Conservation (phyloP, 73 alveolate species). For the Stentor coeruleus region DNA sequence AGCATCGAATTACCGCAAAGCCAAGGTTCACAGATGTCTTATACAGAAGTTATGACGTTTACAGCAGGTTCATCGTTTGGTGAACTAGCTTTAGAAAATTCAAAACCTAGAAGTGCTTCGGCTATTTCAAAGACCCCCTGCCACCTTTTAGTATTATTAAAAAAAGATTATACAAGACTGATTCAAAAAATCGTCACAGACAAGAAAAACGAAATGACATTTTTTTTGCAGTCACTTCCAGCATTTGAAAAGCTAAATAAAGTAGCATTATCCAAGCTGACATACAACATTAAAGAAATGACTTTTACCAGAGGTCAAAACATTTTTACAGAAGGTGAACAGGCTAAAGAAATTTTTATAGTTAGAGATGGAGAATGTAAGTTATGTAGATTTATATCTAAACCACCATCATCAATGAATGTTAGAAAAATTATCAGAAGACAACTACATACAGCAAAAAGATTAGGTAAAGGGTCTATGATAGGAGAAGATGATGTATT, state of each 20-base stretch:
- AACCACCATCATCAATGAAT: neutral
- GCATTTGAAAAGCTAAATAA: neutral
- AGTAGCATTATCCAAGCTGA: neutral
- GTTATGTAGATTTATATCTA: neutral
- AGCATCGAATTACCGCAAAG: neutral
- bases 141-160: neutral
- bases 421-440: neutral
- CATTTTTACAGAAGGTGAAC: constrained; percentile 45
- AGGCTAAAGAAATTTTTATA: constrained; percentile 33
- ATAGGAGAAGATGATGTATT: constrained; percentile 2
- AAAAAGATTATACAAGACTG: neutral
- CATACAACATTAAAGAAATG: constrained; percentile 17
- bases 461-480: neutral
- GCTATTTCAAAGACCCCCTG: neutral
- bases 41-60: neutral
- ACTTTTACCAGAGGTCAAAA: constrained; percentile 36
- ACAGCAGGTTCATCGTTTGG: neutral
- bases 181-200: neutral
- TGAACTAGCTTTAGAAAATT: neutral
- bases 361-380: constrained; percentile 60
- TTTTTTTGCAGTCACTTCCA: constrained; percentile 2
- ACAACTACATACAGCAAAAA: neutral
- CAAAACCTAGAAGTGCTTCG: neutral
- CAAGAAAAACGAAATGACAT: neutral
- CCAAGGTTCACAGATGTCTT: neutral